phyloP scores from a whole-genome alignment of 2,329 filamentous ascomycete genomes.

The Hymenoscyphus fraxineus region DNA sequence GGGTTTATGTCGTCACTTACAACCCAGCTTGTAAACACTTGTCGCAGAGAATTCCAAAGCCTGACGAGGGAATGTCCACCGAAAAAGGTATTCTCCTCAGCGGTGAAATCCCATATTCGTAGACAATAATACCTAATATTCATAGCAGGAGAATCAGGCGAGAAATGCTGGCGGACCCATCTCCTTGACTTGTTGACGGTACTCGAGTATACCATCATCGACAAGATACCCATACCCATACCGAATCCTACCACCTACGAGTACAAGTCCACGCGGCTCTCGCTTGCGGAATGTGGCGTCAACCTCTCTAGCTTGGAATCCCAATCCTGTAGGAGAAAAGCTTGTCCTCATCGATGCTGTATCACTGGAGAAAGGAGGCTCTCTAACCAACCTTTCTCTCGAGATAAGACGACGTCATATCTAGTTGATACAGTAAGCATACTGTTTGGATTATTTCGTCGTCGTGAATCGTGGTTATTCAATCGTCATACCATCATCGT shows the following conservation, averaged over 20 bases:
- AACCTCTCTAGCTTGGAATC: background rate
- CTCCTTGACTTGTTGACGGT: background rate
- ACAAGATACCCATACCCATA: background rate
- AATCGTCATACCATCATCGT: background rate
- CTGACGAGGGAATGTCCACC: too few species aligned
- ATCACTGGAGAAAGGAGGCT: background rate
- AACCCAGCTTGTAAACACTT: too few species aligned
- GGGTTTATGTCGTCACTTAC: too few species aligned
- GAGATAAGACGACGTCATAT: background rate
- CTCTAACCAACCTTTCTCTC: background rate
- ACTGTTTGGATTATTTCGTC: background rate
- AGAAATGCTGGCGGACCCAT: background rate
- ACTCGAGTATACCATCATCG: background rate
- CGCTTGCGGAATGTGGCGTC: background rate
- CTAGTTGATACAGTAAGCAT: background rate
- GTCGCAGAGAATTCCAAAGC: too few species aligned
- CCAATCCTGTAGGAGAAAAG: slow-evolving; percentile 1
- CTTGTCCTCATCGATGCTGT: background rate
- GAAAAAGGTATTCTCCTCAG: too few species aligned
- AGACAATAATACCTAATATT: too few species aligned
- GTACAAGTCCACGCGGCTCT: background rate
- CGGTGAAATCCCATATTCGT: too few species aligned
- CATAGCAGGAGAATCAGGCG: background rate
- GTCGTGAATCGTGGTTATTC: background rate
- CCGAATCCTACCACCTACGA: background rate